These are phyloP conservation scores for Cercospora brassicicola DNA, from an alignment of 2,329 filamentous ascomycete species.

Conservation along the genomic window DNA sequence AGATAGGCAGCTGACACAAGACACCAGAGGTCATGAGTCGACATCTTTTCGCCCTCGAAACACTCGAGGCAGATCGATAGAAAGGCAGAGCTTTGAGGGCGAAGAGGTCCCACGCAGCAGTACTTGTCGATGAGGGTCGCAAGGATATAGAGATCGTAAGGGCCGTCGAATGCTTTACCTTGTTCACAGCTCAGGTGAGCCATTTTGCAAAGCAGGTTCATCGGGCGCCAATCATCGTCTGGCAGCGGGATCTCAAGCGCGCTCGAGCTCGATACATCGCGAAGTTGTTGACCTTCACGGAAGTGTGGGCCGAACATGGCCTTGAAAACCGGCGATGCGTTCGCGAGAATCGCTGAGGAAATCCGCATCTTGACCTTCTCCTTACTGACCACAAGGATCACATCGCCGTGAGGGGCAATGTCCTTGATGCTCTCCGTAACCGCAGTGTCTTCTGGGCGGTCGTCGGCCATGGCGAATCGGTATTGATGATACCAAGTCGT, in stretches of 20 bases:
- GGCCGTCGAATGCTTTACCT: neutral
- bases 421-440: neutral
- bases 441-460: too few relatives aligned
- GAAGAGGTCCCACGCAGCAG: neutral
- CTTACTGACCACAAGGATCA: neutral
- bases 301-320: slow-evolving; percentile 16
- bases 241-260: slow-evolving; percentile 10
- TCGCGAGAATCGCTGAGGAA: neutral
- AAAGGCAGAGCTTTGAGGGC: neutral
- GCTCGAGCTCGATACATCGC: neutral
- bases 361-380: neutral
- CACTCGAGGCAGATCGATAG: neutral
- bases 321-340: slow-evolving; percentile 4
- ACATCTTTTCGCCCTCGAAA: neutral
- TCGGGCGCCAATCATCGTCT: slow-evolving; percentile 1
- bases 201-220: slow-evolving; percentile 14
- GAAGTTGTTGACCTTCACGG: slow-evolving; percentile 9
- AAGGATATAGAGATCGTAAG: neutral
- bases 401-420: slow-evolving; percentile 12
- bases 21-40: neutral
- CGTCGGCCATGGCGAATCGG: neutral
- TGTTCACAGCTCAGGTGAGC: neutral
- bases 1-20: neutral
- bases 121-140: neutral
- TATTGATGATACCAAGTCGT: neutral